Conservation (phyloP, 1,284 basidiomycete genomes). For the Xerocomus nothofagi region DNA sequence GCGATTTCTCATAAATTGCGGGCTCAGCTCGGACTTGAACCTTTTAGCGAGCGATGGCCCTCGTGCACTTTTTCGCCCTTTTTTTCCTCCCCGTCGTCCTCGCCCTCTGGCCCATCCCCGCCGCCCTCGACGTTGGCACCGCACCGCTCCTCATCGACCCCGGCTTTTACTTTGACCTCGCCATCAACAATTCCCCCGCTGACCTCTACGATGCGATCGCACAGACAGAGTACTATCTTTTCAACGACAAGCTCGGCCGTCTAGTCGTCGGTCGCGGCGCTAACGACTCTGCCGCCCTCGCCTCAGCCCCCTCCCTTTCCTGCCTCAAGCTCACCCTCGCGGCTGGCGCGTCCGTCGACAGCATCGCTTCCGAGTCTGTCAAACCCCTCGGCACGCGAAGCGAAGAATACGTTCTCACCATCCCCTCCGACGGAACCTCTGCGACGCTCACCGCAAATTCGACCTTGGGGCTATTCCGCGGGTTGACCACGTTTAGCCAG, state of each 20-base stretch:
- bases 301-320: slow-evolving; percentile 30
- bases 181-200: slow-evolving; percentile 39
- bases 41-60: slow-evolving; percentile 7
- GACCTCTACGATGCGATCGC: slow-evolving; percentile 45
- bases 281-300: slow-evolving; percentile 36
- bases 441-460: slow-evolving; percentile 70
- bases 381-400: slow-evolving; percentile 52
- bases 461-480: slow-evolving; percentile 76
- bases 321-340: slow-evolving; percentile 45
- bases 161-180: slow-evolving; percentile 48
- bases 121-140: slow-evolving; percentile 48
- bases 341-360: slow-evolving; percentile 32
- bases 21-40: no score
- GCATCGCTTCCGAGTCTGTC: slow-evolving; percentile 57
- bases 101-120: slow-evolving; percentile 62
- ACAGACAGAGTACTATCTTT: slow-evolving; percentile 42
- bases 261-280: slow-evolving; percentile 54
- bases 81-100: slow-evolving; percentile 12
- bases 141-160: slow-evolving; percentile 50
- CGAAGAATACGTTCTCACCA: slow-evolving; percentile 66
- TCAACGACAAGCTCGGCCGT: slow-evolving; percentile 50
- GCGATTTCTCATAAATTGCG: background rate
- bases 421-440: slow-evolving; percentile 59
- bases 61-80: slow-evolving; percentile 7
- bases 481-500: slow-evolving; percentile 82